These are phyloP conservation scores for Leccinum subgranulosum DNA, from an alignment of 768 basidiomycete genomes.

Conservation along the genomic window DNA sequence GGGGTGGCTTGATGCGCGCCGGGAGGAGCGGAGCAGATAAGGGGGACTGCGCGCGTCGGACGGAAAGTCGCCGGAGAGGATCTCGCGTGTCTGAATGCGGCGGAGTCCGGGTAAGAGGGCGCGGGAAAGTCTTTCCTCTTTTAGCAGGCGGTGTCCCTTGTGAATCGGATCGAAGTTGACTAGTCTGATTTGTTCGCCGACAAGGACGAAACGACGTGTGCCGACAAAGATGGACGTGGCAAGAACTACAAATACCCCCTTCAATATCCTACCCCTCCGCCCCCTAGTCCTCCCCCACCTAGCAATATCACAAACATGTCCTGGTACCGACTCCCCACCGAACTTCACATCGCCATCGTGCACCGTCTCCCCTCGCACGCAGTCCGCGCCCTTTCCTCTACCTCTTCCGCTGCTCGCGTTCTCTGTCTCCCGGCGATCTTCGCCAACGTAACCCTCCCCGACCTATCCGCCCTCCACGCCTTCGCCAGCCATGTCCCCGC, in stretches of 20 bases:
- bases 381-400: slow-evolving; percentile 45
- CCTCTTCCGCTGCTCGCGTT: slow-evolving; percentile 48
- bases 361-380: slow-evolving; percentile 45
- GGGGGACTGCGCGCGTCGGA: slow-evolving; percentile 18
- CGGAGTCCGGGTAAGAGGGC: neutral
- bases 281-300: neutral
- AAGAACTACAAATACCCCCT: slow-evolving; percentile 3
- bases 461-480: slow-evolving; percentile 41
- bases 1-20: slow-evolving; percentile 5
- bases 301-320: slow-evolving; percentile 10
- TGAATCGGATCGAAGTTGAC: slow-evolving; percentile 19
- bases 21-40: slow-evolving; percentile 13
- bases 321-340: slow-evolving; percentile 62
- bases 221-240: slow-evolving; percentile 22
- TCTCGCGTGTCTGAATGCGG: slow-evolving; percentile 5
- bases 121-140: neutral
- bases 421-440: slow-evolving; percentile 59
- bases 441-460: slow-evolving; percentile 51
- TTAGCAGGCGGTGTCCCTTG: slow-evolving; percentile 10
- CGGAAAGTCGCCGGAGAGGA: slow-evolving; percentile 25
- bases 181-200: slow-evolving; percentile 12
- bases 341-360: slow-evolving; percentile 61
- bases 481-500: slow-evolving; percentile 60
- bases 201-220: slow-evolving; percentile 7
- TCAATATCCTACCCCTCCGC: neutral